phyloP scores from a whole-genome alignment of 192 early-diverging fungal species.

The Lobosporangium transversale region DNA sequence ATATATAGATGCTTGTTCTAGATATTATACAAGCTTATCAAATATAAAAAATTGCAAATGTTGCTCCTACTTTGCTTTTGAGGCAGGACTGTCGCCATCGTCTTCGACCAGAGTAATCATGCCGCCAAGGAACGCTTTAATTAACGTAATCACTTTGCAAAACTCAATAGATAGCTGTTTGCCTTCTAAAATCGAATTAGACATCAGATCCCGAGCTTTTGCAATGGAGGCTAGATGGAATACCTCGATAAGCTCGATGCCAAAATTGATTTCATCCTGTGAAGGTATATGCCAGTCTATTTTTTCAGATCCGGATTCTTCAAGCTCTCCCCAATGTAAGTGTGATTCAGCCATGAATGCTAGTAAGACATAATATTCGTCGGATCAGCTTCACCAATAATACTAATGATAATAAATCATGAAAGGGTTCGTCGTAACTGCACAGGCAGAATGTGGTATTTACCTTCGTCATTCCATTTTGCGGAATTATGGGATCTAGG shows the following conservation, averaged over 20 bases:
- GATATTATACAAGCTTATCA: too few relatives aligned
- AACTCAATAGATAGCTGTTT: conserved; percentile 61
- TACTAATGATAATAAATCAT: background rate
- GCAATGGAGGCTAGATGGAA: conserved; percentile 59
- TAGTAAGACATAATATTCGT: conserved; percentile 3
- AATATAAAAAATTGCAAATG: background rate
- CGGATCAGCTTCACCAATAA: background rate
- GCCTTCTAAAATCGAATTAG: conserved; percentile 36
- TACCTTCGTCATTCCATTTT: conserved; percentile 68
- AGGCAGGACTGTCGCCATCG: conserved; percentile 55
- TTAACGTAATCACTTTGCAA: conserved; percentile 57
- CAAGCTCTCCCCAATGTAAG: conserved; percentile 78
- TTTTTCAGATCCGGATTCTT: conserved; percentile 60
- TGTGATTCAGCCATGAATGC: conserved; percentile 75
- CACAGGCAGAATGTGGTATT: too few relatives aligned
- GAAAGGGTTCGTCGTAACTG: too few relatives aligned
- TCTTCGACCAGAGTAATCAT: conserved; percentile 63
- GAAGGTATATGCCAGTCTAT: conserved; percentile 85
- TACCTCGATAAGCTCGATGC: conserved; percentile 67
- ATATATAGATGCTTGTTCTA: too few relatives aligned
- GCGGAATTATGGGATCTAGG: conserved; percentile 58
- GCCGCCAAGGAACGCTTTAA: conserved; percentile 66
- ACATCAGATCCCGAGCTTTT: conserved; percentile 57
- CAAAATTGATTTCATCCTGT: conserved; percentile 72
- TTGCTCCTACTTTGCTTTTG: conserved; percentile 41